Conservation (phyloP, 441 rosid genomes). For the Gossypium laxum region DNA sequence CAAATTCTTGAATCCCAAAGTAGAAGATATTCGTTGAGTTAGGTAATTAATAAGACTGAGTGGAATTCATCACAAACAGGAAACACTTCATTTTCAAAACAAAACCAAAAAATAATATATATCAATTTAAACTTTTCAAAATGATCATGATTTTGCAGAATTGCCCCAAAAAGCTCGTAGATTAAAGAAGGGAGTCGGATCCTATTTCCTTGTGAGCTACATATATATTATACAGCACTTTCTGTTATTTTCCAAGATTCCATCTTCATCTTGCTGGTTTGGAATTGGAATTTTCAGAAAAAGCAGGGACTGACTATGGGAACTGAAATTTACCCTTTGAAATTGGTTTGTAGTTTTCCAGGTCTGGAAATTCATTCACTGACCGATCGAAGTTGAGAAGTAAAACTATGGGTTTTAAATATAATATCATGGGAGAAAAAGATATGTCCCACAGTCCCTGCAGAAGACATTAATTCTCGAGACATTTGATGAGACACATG, state of each 20-base stretch:
- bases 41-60: constrained; percentile 9
- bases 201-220: neutral
- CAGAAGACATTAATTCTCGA: constrained; percentile 26
- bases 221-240: neutral
- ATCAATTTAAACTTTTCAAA: constrained; percentile 31
- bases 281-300: neutral
- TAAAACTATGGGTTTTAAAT: constrained; percentile 12
- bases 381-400: constrained; percentile 7
- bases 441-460: constrained; percentile 30
- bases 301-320: neutral
- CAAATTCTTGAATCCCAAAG: neutral
- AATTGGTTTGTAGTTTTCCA: neutral
- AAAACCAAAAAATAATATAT: constrained; percentile 5
- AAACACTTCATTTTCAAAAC: constrained; percentile 15
- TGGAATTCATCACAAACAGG: constrained; percentile 23
- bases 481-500: constrained; percentile 32
- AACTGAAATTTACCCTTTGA: neutral
- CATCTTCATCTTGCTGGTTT: neutral
- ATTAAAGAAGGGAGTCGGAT: neutral
- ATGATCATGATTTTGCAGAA: constrained; percentile 28
- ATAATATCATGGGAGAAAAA: neutral
- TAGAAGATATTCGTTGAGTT: neutral
- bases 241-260: neutral
- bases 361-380: too few relatives aligned
- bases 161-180: constrained; percentile 17